Base-by-base conservation (phyloP, 2,329 filamentous ascomycete species). In the Cordyceps sp. region DNA sequence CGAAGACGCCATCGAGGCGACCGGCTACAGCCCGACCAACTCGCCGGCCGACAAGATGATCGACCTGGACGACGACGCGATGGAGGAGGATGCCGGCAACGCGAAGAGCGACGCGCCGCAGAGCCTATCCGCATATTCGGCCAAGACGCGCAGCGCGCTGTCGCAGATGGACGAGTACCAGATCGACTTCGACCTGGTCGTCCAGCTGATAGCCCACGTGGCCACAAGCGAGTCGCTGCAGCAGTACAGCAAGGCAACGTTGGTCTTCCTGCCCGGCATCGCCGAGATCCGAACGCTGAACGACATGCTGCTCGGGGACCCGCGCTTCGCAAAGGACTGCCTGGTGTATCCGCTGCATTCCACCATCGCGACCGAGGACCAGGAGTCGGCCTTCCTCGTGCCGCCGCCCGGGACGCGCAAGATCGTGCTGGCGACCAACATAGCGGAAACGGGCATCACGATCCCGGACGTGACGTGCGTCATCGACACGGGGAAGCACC, bases 391-490 rank as follows among this genome's bases (percentile, higher is more conserved):
- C 0, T 98, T 98, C 50, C 61, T 83, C 6, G 58, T 93, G 1
- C 90, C 90, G 6, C 84, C 86, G 1, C 66, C 65, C 4, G 88
- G 88, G 1, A 65, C 75, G 35, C 72, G 86, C 39, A 98, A 98
- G 58, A 90, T 98, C 40, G 88, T 98, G 2, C 68, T 98, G 33
- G 86, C 90, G 2, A 98, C 90, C 12, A 98, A 98, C 48, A 98
- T 98, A 51, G 90, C 90, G 5, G 90, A 98, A 53, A 98, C 90
- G 1, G 90, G 90, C 60, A 93, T 98, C 48, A 98, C 90, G 0
- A 98, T 98, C 41, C 90, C 90, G 1, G 90, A 98, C 49, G 83
- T 98, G 20, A 96, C 90, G 1, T 93, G 86, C 44, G 90, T 98
- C 29, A 80, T 98, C 36, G 90, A 98, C 52, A 86, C 85, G 1